Percentiles rank a stretch among this genome's conserved stretches.
phyloP scores from a whole-genome alignment of 2,329 filamentous ascomycete genomes.

The Acrocalymma vagum region DNA sequence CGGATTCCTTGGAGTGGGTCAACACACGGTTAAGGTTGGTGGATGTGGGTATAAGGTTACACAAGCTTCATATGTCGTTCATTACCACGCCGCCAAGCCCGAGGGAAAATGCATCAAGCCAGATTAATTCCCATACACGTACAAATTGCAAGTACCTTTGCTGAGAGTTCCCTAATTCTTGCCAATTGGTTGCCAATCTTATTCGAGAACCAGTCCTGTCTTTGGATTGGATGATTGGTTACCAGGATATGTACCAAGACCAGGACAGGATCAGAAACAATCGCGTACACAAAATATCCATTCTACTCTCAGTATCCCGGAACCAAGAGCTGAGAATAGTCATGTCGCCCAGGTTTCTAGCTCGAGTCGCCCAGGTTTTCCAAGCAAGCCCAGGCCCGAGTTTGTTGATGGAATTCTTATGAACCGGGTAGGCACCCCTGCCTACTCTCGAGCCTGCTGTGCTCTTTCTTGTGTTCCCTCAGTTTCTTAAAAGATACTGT shows the following conservation, averaged over 20 bases:
- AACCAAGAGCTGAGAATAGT: too few species aligned
- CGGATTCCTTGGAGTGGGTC: too few species aligned
- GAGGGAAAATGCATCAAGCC: slow-evolving; percentile 10
- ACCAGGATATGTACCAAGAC: too few species aligned
- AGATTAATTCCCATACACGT: slow-evolving; percentile 9
- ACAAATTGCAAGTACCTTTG: neutral
- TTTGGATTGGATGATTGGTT: too few species aligned
- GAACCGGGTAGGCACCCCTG: slow-evolving; percentile 20
- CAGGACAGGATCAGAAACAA: too few species aligned
- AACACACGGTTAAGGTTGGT: slow-evolving; percentile 9
- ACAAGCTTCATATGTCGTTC: slow-evolving; percentile 19
- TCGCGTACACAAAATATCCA: too few species aligned
- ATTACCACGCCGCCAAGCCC: slow-evolving; percentile 23
- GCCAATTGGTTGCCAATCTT: too few species aligned
- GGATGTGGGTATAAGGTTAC: slow-evolving; percentile 16
- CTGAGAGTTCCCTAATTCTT: too few species aligned
- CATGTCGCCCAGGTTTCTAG: too few species aligned
- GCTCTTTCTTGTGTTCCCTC: slow-evolving; percentile 8
- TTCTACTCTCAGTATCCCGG: too few species aligned
- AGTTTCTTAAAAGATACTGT: slow-evolving; percentile 10
- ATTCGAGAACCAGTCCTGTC: too few species aligned
- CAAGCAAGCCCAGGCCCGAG: neutral
- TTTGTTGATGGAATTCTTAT: slow-evolving; percentile 1
- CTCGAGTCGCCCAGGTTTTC: neutral
- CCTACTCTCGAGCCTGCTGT: slow-evolving; percentile 17